Conservation (phyloP, 805 yeast species). For the Cyberlindnera americana region DNA sequence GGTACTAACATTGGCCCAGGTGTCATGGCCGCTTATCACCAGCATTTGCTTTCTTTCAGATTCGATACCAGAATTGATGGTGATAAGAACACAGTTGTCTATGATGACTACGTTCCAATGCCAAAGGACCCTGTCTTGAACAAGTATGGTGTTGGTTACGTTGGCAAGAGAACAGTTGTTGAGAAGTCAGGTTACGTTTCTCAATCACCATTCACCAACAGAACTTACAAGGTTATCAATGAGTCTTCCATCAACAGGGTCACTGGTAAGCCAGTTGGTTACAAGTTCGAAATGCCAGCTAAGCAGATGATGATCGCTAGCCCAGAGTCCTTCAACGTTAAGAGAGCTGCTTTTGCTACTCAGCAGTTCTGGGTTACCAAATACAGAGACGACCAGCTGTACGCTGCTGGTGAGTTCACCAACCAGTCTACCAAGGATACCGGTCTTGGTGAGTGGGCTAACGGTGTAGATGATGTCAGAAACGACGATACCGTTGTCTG, state of each 20-base stretch:
- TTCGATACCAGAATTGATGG: conserved; percentile 83
- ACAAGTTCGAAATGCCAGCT: conserved; percentile 71
- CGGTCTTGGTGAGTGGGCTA: conserved; percentile 70
- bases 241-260: conserved; percentile 68
- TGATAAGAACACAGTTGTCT: conserved; percentile 67
- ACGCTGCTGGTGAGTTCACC: conserved; percentile 83
- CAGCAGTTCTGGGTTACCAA: conserved; percentile 82
- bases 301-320: conserved; percentile 71
- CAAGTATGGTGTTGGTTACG: conserved; percentile 69
- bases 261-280: conserved; percentile 70
- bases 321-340: conserved; percentile 57
- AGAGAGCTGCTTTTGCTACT: conserved; percentile 73
- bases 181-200: conserved; percentile 71
- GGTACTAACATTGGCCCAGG: conserved; percentile 78
- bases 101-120: conserved; percentile 65
- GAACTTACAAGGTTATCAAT: conserved; percentile 72
- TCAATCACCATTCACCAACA: conserved; percentile 71
- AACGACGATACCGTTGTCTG: conserved; percentile 74
- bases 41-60: conserved; percentile 75
- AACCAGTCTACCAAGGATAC: conserved; percentile 71
- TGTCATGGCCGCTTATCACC: conserved; percentile 82
- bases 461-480: conserved; percentile 64
- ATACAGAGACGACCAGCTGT: conserved; percentile 66
- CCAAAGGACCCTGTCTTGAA: conserved; percentile 50
- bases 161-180: conserved; percentile 56